phyloP scores from a whole-genome alignment of 73 alveolate species.

The Breviolum minutum region DNA sequence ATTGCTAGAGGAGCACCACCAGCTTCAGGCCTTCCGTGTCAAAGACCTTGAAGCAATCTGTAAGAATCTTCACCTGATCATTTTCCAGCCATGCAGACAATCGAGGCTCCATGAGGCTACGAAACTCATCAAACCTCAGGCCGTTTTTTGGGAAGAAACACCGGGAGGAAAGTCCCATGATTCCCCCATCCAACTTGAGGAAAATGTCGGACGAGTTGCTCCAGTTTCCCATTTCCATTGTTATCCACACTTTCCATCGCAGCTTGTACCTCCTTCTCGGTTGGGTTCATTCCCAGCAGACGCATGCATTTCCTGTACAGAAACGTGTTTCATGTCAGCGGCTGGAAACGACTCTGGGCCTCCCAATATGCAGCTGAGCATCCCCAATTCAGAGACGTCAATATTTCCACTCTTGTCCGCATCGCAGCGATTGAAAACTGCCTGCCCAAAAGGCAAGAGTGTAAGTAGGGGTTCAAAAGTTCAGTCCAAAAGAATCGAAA shows the following conservation, averaged over 20 bases:
- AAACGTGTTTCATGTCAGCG: background rate
- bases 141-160: background rate
- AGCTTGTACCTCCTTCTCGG: conserved; percentile 72
- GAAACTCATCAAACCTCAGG: conserved; percentile 64
- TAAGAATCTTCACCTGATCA: conserved; percentile 73
- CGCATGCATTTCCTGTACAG: conserved; percentile 75
- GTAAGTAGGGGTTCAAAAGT: background rate
- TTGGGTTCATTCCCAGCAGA: conserved; percentile 82
- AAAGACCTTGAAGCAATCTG: conserved; percentile 78
- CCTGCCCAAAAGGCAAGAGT: background rate
- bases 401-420: conserved; percentile 86
- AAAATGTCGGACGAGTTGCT: background rate
- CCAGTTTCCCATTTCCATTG: conserved; percentile 70
- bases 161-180: background rate
- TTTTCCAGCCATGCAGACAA: conserved; percentile 65
- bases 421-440: conserved; percentile 84
- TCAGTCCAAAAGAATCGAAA: background rate
- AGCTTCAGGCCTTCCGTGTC: conserved; percentile 64
- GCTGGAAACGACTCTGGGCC: background rate
- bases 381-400: conserved; percentile 64
- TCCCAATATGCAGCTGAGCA: background rate
- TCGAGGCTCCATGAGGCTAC: conserved; percentile 67
- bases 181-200: background rate
- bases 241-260: conserved; percentile 76
- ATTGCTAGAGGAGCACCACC: background rate